Base-by-base conservation (phyloP, 371 early-diverging fungal genomes). In the Dichotomocladium elegans region DNA sequence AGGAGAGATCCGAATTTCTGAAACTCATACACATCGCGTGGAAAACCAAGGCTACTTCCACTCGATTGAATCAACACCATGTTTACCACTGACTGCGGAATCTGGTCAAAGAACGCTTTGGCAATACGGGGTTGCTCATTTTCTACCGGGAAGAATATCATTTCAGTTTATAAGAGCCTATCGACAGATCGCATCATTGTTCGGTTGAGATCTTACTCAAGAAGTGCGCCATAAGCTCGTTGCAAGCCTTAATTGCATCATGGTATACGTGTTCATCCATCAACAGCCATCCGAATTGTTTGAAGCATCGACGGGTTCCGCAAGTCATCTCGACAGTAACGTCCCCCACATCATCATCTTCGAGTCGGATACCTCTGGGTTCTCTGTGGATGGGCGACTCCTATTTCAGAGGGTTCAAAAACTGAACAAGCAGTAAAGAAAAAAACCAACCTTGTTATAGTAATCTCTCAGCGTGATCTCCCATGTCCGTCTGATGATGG, bases 281-380 rank as follows among this genome's bases (percentile, higher is more conserved):
- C 25, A 48, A 33, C 31, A 48, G n/a, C 49, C 49, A 48, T 33
- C 24, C 31, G 25, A 48, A 48, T 6, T n/a, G n/a, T 19, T 25
- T 29, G 24, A 48, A 35, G n/a, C 49, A 48, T 26, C 49, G 49
- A 17, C 35, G 31, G 15, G 34, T 35, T 25, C 49, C 19, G 15
- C 26, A 37, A 37, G 37, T n/a, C 7, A 37, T n/a, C 2, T 37
- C 37, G 8, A 17, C 37, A 33, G 34, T 10, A 4, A n/a, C 35
- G 9, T 12, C 14, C 5, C 21, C 37, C 5, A 17, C 37, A 10
- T 37, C 37, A 15, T 37, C 37, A 9, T 37, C 37, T 17, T 37
- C 17, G 5, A 37, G 15, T 21, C 37, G 21, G 37, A 37, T 37
- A 5, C 37, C 37, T 15, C 37, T 37, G n/a, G 37, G 37, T 37